Evolutionary conservation across 2,329 filamentous ascomycete genomes (phyloP), one percentile per base, ranked within the genome.

Genomic region (Beauveria asiatica): DNA sequence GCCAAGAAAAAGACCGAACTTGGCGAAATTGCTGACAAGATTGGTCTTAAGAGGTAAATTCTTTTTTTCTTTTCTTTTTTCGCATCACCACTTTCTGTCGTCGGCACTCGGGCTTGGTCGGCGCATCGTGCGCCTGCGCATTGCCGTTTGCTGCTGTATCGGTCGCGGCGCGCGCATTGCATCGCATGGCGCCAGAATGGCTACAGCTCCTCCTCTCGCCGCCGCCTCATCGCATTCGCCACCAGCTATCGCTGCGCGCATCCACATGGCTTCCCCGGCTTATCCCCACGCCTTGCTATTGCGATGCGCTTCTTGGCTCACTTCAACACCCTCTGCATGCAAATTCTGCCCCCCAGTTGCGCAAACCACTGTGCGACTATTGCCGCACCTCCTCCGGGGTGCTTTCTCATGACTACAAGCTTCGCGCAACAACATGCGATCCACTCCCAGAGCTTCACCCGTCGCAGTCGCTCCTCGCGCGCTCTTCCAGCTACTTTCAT

Each of bases 1-100:
- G 82, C 83, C 73, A 89, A 94, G 81, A 87, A 89, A 78, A 96
- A 96, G 81, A 81, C 80, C 67, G 90, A 93, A 65, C 83, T 96
- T 60, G 74, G 84, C 67, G 87, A 89, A 64, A 80, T 95, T 63
- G 90, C 90, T 62, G 83, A 89, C 65, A 76, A 80, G 51, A 81
- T 89, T 63, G 87, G 87, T 61, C 78, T 93, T 59, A 80, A 83
- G 70, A 83, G 89, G 91, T 95, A 84, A 70, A 86, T 82, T 46
- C 17, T 53, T 39, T 57, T 42, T 39, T 53, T 52, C 39, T 49
- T 23, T 3, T 23, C n/a, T 23, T 53, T 30, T 50, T 57, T 19
- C 23, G 10, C 13, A 27, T 49, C 33, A 16, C 21, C 27, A 19
- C 50, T 39, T 17, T 25, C 17, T 8, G 3, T 21, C 16, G 19